Conservation (phyloP, 2,329 filamentous ascomycete genomes). For the Paradendryphiella salina region DNA sequence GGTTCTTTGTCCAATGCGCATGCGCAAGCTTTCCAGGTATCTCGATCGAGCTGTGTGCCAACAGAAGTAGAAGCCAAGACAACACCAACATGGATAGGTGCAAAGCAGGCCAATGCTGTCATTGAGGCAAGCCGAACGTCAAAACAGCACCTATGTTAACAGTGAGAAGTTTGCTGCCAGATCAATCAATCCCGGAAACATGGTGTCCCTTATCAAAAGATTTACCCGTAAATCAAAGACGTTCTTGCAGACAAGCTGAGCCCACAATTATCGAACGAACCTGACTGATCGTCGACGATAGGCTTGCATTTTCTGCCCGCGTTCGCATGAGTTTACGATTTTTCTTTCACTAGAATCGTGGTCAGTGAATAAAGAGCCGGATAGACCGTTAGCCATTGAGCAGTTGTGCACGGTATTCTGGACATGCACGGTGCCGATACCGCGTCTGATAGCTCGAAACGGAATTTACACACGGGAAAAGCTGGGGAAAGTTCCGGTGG, state of each 20-base stretch:
- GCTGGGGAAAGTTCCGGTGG: constrained; percentile 11
- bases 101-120: not conserved
- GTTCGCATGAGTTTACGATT: not conserved
- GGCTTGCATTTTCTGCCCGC: constrained; percentile 1
- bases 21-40: not conserved
- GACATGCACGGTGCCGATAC: constrained; percentile 4
- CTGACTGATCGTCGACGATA: not conserved
- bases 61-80: not conserved
- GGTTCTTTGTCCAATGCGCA: not conserved
- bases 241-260: not conserved
- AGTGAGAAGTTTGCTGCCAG: too few species aligned
- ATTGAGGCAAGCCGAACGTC: too few species aligned
- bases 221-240: not conserved
- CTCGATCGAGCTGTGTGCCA: not conserved
- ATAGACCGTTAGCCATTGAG: not conserved
- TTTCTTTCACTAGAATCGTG: not conserved
- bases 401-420: constrained; percentile 6
- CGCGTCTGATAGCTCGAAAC: constrained; percentile 2
- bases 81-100: not conserved
- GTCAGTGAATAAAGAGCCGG: not conserved
- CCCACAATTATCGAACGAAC: not conserved
- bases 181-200: too few species aligned
- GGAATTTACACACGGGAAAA: not conserved
- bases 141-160: too few species aligned
- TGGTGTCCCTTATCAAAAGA: not conserved